These are phyloP conservation scores for Coffea humblotiana DNA, from an alignment of 305 asterid genomes.

Conservation along the genomic window DNA sequence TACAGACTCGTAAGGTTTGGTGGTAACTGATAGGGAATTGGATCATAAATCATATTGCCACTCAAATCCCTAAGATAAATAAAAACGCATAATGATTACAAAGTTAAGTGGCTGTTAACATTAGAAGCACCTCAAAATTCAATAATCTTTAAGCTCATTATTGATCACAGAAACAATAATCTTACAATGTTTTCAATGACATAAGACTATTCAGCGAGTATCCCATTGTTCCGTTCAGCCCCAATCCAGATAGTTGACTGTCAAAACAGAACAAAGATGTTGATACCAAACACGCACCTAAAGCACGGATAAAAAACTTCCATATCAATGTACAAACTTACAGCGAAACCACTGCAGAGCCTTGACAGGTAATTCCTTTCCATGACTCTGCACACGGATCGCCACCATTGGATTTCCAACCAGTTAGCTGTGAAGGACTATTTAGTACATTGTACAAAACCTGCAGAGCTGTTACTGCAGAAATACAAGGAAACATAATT, in stretches of 20 bases:
- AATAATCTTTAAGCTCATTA: conserved; percentile 6
- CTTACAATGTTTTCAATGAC: conserved; percentile 78
- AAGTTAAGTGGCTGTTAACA: background rate
- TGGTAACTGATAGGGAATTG: conserved; percentile 86
- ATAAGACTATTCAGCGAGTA: conserved; percentile 65
- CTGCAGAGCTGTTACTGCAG: conserved; percentile 86
- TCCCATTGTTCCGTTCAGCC: conserved; percentile 86
- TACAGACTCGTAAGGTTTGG: conserved; percentile 87
- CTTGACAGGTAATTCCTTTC: conserved; percentile 81
- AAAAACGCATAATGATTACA: conserved; percentile 9
- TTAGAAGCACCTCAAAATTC: background rate
- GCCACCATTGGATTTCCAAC: conserved; percentile 85
- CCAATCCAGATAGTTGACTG: conserved; percentile 78
- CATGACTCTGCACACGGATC: conserved; percentile 98
- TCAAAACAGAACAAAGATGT: conserved; percentile 30
- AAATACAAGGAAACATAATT: background rate
- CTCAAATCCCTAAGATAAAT: conserved; percentile 80
- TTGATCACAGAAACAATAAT: background rate
- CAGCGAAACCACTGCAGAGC: conserved; percentile 72
- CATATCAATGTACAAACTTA: conserved; percentile 36
- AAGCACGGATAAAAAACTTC: background rate
- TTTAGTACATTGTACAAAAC: conserved; percentile 72
- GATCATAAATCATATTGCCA: conserved; percentile 69
- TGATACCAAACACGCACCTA: background rate
- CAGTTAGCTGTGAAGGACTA: conserved; percentile 70